Conservation (phyloP, 148 eudicot species). For the Cornus suecica region DNA sequence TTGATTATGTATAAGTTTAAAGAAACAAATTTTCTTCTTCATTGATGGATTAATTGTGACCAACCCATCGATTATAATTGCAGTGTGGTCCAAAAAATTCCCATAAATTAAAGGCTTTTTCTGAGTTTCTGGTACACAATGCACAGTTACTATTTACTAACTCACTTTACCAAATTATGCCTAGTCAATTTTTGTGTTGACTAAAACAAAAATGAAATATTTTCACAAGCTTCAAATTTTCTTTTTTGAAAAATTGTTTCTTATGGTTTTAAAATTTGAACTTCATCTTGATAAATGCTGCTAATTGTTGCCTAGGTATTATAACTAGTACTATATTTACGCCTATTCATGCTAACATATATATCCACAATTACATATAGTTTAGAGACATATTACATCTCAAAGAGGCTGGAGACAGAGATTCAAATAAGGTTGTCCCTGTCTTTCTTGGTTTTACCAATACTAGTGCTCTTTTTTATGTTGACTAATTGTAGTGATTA, state of each 20-base stretch:
- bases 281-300: too few species aligned
- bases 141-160: too few species aligned
- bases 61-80: background rate
- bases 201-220: too few species aligned
- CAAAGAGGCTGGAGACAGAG: too few species aligned
- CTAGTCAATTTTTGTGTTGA: too few species aligned
- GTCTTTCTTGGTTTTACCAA: too few species aligned
- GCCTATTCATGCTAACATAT: background rate
- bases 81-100: background rate
- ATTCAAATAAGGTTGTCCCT: background rate
- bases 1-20: background rate
- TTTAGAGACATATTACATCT: background rate
- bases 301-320: background rate
- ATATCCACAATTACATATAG: background rate
- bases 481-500: too few species aligned
- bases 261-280: too few species aligned
- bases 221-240: too few species aligned
- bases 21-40: background rate
- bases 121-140: background rate
- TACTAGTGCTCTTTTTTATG: too few species aligned
- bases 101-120: background rate
- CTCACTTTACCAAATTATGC: too few species aligned
- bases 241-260: too few species aligned
- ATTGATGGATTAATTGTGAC: background rate
- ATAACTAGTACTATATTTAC: background rate